Base-by-base conservation (phyloP, 495 filamentous ascomycete species). In the Xylaria cubensis region DNA sequence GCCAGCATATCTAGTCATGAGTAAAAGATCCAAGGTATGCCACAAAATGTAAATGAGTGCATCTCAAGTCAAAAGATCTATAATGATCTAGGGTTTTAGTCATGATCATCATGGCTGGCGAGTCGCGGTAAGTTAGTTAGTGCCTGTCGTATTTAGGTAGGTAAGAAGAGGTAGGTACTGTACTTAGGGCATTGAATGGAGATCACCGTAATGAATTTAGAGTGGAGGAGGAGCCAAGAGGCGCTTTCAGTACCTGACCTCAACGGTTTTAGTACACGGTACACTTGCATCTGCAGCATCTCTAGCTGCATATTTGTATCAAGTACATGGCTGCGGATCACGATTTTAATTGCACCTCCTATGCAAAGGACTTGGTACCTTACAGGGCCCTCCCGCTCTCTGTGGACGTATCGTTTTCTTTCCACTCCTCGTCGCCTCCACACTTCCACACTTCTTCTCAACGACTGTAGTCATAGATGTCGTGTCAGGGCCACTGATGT, bases 311-410 rank as follows among this genome's bases (percentile, higher is more conserved):
- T 24, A 3, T 19, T 17, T 3, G 63, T 65, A 65, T 6, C 42
- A 6, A 4, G 29, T 65, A 65, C 63, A 26, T 65, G n/a, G 42
- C 63, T 19, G 41, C 39, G 63, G 63, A 50, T 48, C 42, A 10
- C 63, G 44, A 67, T 55, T 67, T 56, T 67, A 67, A 67, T 67
- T 67, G 65, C 64, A 53, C 44, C 65, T 67, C 65, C 65, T 67
- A 26, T 36, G 48, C 29, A 67, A 29, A 67, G 19, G 65, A 26
- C 19, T 32, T n/a, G 29, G 65, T 67, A 67, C 65, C 65, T 67
- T 42, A 42, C 65, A 67, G 65, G 44, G 64, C 19, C 19, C 48
- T 32, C 50, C 17, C 34, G 46, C 32, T 21, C 58, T 44, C 8
- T 51, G 46, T 53, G 29, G 48, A 9, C 65, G 17, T 67, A 55